These are phyloP conservation scores for Daldinia decipiens DNA, from an alignment of 495 filamentous ascomycete genomes.

Conservation along the genomic window DNA sequence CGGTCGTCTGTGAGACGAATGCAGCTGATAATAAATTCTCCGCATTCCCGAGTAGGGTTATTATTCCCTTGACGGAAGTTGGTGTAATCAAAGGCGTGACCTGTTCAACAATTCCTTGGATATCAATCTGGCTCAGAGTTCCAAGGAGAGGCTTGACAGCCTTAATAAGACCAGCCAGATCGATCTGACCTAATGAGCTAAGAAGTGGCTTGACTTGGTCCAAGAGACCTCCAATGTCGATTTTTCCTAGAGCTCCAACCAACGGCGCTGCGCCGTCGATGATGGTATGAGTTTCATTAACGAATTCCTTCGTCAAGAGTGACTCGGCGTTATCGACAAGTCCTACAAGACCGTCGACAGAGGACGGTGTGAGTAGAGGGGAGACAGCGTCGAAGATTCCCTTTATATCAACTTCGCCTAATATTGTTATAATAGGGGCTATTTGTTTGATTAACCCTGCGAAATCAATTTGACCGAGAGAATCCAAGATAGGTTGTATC, in stretches of 20 bases:
- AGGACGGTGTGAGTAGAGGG: slow-evolving; percentile 54
- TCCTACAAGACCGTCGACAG: slow-evolving; percentile 55
- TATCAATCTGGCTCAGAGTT: slow-evolving; percentile 50
- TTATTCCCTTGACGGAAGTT: slow-evolving; percentile 53
- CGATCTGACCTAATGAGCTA: slow-evolving; percentile 44
- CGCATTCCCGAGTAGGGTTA: slow-evolving; percentile 54
- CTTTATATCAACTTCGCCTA: slow-evolving; percentile 50
- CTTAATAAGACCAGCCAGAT: slow-evolving; percentile 47
- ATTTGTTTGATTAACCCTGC: slow-evolving; percentile 51
- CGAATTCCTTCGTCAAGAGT: slow-evolving; percentile 55
- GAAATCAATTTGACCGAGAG: slow-evolving; percentile 47
- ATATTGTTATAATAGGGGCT: slow-evolving; percentile 51
- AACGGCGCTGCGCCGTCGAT: slow-evolving; percentile 49
- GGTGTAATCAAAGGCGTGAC: slow-evolving; percentile 56
- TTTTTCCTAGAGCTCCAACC: slow-evolving; percentile 47
- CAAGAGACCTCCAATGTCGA: slow-evolving; percentile 49
- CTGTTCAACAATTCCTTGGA: slow-evolving; percentile 51
- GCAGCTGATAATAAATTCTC: slow-evolving; percentile 51
- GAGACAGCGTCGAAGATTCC: slow-evolving; percentile 51
- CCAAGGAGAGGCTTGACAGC: slow-evolving; percentile 53
- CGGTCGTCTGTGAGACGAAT: slow-evolving; percentile 60
- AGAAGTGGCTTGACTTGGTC: slow-evolving; percentile 50
- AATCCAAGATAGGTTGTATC: slow-evolving; percentile 49
- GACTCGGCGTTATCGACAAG: slow-evolving; percentile 57
- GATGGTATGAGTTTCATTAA: slow-evolving; percentile 58